These are phyloP conservation scores for Mortierella alpina DNA, from an alignment of 192 early-diverging fungal genomes.

Conservation along the genomic window DNA sequence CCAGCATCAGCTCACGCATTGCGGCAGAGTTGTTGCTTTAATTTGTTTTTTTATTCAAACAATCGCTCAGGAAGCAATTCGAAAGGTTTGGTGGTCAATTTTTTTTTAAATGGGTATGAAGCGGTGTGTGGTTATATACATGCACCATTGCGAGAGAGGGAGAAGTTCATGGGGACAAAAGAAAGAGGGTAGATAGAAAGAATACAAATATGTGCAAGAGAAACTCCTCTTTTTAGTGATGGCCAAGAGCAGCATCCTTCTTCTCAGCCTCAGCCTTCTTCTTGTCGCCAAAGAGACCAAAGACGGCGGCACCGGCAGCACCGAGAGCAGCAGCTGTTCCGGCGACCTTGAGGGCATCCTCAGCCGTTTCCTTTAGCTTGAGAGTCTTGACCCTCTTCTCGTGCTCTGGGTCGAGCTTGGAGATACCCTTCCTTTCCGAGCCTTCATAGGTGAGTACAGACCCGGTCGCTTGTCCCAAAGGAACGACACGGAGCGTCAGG, in stretches of 20 bases:
- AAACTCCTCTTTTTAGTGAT: neutral
- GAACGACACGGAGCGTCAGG: constrained; percentile 28
- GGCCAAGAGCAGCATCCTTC: neutral
- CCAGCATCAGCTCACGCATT: too few species aligned
- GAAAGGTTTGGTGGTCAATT: too few species aligned
- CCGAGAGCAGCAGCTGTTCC: constrained; percentile 12
- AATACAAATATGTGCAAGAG: neutral
- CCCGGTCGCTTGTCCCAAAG: constrained; percentile 8
- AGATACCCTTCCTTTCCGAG: constrained; percentile 17
- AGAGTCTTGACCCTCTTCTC: constrained; percentile 44
- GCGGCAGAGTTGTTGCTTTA: too few species aligned
- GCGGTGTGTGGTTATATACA: too few species aligned
- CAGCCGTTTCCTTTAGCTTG: constrained; percentile 27
- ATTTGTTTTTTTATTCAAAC: too few species aligned
- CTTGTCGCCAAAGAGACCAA: neutral
- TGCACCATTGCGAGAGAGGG: too few species aligned
- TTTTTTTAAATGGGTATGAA: too few species aligned
- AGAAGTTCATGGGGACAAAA: too few species aligned
- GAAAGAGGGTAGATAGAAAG: neutral
- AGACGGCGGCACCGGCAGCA: neutral
- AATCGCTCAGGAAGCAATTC: too few species aligned
- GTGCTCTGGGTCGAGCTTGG: constrained; percentile 35
- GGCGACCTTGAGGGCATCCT: constrained; percentile 25
- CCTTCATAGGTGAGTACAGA: constrained; percentile 13
- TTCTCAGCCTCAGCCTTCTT: neutral